Evolutionary conservation across 1,139 yeast genomes (phyloP).

Genomic region (Pichia sp.): DNA sequence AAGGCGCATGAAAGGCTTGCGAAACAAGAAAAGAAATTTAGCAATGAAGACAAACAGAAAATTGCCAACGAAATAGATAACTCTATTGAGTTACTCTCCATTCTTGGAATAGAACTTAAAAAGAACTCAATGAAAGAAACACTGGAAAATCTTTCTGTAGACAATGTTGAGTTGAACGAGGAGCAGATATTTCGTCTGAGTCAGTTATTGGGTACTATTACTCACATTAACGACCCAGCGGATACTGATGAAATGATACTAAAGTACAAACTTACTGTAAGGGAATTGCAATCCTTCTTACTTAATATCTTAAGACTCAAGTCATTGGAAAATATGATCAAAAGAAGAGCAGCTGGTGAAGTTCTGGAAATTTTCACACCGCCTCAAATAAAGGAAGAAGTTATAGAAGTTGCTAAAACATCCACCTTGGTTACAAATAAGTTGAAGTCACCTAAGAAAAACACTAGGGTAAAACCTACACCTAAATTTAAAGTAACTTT

Average conservation of each 20-base stretch:
- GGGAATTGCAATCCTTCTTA: constrained; percentile 36
- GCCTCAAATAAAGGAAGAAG: too few species aligned
- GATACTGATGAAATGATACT: constrained; percentile 34
- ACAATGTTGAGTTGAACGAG: constrained; percentile 8
- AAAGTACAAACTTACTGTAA: constrained; percentile 36
- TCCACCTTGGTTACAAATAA: too few species aligned
- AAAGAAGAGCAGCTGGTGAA: constrained; percentile 9
- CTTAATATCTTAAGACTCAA: constrained; percentile 31
- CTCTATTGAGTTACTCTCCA: constrained; percentile 23
- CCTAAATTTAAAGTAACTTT: neutral
- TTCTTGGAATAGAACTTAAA: constrained; percentile 19
- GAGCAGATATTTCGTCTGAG: constrained; percentile 18
- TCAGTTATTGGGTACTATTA: constrained; percentile 34
- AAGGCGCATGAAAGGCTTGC: constrained; percentile 37
- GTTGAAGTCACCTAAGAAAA: too few species aligned
- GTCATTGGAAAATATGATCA: constrained; percentile 21
- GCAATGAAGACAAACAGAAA: constrained; percentile 35
- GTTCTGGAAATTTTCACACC: neutral
- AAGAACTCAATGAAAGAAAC: constrained; percentile 6
- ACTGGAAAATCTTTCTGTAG: constrained; percentile 11
- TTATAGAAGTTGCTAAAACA: too few species aligned
- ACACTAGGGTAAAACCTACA: too few species aligned
- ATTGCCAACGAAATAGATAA: constrained; percentile 40
- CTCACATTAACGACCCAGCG: constrained; percentile 32
- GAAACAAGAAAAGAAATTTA: constrained; percentile 42